These are phyloP conservation scores for Podospora tetraspora DNA, from an alignment of 495 filamentous ascomycete species.

Conservation along the genomic window DNA sequence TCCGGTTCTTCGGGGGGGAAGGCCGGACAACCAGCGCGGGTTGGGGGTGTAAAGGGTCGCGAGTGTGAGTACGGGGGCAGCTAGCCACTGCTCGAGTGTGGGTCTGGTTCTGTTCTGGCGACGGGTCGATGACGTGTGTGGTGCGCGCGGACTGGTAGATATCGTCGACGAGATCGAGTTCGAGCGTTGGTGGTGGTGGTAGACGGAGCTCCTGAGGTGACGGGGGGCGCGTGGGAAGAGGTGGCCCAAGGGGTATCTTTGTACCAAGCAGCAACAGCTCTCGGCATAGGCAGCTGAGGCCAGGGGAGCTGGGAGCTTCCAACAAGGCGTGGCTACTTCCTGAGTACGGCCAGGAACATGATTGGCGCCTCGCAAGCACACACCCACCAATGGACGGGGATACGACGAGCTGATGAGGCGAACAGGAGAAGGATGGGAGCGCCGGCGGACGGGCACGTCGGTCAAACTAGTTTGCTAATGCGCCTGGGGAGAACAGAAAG, in stretches of 20 bases:
- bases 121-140: background rate
- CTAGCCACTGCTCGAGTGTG: background rate
- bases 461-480: constrained; percentile 35
- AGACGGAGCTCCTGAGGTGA: constrained; percentile 1
- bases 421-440: constrained; percentile 29
- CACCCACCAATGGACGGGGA: constrained; percentile 37
- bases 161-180: background rate
- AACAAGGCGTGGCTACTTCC: constrained; percentile 34
- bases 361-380: constrained; percentile 35
- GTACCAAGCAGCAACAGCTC: constrained; percentile 14
- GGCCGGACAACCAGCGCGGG: background rate
- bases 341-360: constrained; percentile 34
- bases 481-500: constrained; percentile 28
- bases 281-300: constrained; percentile 16
- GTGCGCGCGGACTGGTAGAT: constrained; percentile 5
- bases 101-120: background rate
- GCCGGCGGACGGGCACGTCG: constrained; percentile 39
- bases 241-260: constrained; percentile 14
- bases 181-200: background rate
- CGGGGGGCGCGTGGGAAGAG: constrained; percentile 7
- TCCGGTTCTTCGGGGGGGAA: background rate
- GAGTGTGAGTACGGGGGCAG: background rate
- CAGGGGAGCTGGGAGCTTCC: constrained; percentile 19
- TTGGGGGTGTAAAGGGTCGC: background rate
- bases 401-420: constrained; percentile 28